Percentiles rank a stretch among this genome's conserved stretches.
These are phyloP conservation scores for Lyophyllum shimeji DNA, from an alignment of 768 basidiomycete species.

Conservation along the genomic window DNA sequence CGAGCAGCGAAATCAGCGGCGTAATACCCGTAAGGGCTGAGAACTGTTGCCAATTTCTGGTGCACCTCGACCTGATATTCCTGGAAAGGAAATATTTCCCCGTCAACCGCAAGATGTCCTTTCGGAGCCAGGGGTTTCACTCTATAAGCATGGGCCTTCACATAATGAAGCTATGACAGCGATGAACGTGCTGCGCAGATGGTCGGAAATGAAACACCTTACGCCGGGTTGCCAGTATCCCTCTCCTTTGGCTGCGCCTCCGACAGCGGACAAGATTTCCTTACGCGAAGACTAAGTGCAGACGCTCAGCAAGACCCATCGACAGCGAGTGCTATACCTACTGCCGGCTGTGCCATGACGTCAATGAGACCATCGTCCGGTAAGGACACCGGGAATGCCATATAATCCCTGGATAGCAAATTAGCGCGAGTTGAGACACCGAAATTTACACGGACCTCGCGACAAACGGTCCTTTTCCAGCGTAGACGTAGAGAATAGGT, in stretches of 20 bases:
- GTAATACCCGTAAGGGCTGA: slow-evolving; percentile 65
- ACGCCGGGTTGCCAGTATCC: slow-evolving; percentile 64
- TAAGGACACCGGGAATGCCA: slow-evolving; percentile 82
- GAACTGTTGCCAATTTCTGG: slow-evolving; percentile 58
- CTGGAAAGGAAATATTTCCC: slow-evolving; percentile 73
- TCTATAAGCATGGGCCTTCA: slow-evolving; percentile 73
- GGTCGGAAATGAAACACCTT: slow-evolving; percentile 20
- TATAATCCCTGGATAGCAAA: slow-evolving; percentile 50
- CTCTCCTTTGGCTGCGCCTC: slow-evolving; percentile 61
- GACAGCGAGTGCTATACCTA: slow-evolving; percentile 27
- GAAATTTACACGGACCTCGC: slow-evolving; percentile 45
- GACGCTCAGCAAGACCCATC: not conserved
- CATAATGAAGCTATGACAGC: slow-evolving; percentile 57
- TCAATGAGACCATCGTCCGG: slow-evolving; percentile 82
- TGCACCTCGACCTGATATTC: slow-evolving; percentile 80
- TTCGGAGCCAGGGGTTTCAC: slow-evolving; percentile 56
- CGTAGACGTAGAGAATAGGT: slow-evolving; percentile 68
- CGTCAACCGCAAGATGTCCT: slow-evolving; percentile 71
- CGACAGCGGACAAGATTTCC: slow-evolving; percentile 52
- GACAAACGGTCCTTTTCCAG: slow-evolving; percentile 79
- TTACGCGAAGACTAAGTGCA: slow-evolving; percentile 43
- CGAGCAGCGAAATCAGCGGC: slow-evolving; percentile 48
- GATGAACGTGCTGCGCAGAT: slow-evolving; percentile 9
- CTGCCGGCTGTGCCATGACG: slow-evolving; percentile 62
- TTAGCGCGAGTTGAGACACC: not conserved